Conservation (phyloP, 2,329 filamentous ascomycete species). For the Alternaria triticina region DNA sequence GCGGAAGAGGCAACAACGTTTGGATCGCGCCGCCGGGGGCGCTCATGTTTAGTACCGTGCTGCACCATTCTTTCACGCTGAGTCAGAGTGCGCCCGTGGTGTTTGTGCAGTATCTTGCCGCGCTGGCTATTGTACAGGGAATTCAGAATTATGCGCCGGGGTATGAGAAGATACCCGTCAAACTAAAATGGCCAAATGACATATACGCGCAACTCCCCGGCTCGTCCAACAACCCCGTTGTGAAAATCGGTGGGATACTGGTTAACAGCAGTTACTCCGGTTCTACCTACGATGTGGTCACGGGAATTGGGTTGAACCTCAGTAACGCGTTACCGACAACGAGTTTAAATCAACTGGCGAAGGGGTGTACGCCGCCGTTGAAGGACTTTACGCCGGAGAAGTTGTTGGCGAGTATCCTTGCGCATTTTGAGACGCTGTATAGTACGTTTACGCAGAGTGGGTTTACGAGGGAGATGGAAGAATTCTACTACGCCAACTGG, state of each 20-base stretch:
- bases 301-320: conserved; percentile 84
- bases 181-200: conserved; percentile 98
- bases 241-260: conserved; percentile 92
- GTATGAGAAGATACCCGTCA: conserved; percentile 78
- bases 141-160: conserved; percentile 79
- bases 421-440: conserved; percentile 79
- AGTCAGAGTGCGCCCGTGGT: conserved; percentile 78
- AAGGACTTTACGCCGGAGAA: conserved; percentile 74
- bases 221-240: conserved; percentile 63
- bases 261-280: conserved; percentile 84
- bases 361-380: conserved; percentile 34
- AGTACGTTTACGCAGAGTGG: conserved; percentile 74
- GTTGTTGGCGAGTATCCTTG: conserved; percentile 80
- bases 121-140: conserved; percentile 83
- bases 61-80: conserved; percentile 80
- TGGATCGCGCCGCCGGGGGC: conserved; percentile 91
- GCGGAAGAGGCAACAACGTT: conserved; percentile 88
- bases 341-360: conserved; percentile 76
- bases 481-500: conserved; percentile 72
- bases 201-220: conserved; percentile 63
- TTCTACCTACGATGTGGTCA: conserved; percentile 80
- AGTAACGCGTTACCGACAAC: conserved; percentile 86
- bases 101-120: conserved; percentile 92
- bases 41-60: conserved; percentile 85
- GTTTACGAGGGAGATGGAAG: conserved; percentile 75